Base-by-base conservation (phyloP, 75 land plant genomes). In the Pinus tabuliformis region DNA sequence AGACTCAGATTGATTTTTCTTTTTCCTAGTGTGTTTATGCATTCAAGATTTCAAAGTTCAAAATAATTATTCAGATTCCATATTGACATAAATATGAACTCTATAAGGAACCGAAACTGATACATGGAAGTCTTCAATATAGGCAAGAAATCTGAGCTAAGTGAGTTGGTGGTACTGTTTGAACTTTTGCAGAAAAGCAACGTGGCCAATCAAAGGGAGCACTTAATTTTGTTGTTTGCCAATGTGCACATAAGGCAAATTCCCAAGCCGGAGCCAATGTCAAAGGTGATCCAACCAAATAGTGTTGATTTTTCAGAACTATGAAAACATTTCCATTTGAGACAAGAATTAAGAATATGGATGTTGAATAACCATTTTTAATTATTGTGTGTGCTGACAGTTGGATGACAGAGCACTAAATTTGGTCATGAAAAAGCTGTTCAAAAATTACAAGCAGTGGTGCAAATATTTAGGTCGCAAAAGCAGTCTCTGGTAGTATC, bases 121-220 rank as follows among this genome's bases (percentile, higher is more conserved):
- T 49, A 49, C 2, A 49, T 49, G 11, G 12, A 49, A 49, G 54
- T 49, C 54, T 49, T 49, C 12, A 9, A 49, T 49, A 3, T 11
- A 49, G 54, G 12, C 54, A 49, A 49, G 54, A 49, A 49, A 49
- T 49, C 12, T 49, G 54, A 49, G 54, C 11, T 49, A 49, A 49
- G 54, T 49, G 54, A 49, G 54, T 49, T 49, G 54, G 54, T 49
- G 54, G 54, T 49, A 49, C 20, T 52, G 74, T 54, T 12, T 24
- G 56, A 39, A 72, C 6, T 75, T 68, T 76, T 77, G 63, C 82
- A 96, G 99, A 87, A 88, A 85, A 91, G 86, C 75, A 96, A 87
- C 80, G 95, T 90, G 8, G 87, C 85, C 57, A 96, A 96, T 85
- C 99, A 96, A 76, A 74, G 95, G 77, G 99, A 96, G 75, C 97